phyloP scores from a whole-genome alignment of 2,329 filamentous ascomycete genomes.

The Cyphellophora europaea region DNA sequence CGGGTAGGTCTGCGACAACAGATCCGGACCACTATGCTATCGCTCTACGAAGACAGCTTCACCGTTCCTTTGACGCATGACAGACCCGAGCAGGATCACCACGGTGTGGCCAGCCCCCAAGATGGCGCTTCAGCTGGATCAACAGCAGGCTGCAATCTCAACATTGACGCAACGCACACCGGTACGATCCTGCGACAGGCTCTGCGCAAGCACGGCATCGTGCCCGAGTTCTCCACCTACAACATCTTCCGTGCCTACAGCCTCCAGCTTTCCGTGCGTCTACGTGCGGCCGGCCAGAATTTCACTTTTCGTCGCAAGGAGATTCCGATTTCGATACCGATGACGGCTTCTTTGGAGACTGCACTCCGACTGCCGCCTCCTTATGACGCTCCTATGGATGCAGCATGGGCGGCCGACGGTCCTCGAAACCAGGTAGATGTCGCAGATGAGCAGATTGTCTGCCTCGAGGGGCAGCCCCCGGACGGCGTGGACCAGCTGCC shows the following conservation, averaged over 20 bases:
- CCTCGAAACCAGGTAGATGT: conserved; percentile 1
- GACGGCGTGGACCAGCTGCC: not conserved
- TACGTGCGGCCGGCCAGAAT: not conserved
- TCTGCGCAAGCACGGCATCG: conserved; percentile 1
- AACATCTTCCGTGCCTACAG: conserved; percentile 1
- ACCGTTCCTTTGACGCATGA: conserved; percentile 1
- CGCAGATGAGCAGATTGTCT: not conserved
- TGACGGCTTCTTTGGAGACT: not conserved
- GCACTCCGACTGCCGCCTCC: conserved; percentile 1
- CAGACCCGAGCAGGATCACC: not conserved
- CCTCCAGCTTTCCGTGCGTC: conserved; percentile 1
- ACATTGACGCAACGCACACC: not conserved
- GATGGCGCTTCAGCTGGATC: conserved; percentile 1
- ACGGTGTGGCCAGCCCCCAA: conserved; percentile 1
- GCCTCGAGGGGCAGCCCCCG: not conserved
- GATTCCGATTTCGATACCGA: conserved; percentile 1
- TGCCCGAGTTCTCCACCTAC: conserved; percentile 1
- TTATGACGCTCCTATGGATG: conserved; percentile 1
- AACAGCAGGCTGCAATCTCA: conserved; percentile 1
- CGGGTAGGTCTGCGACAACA: not conserved
- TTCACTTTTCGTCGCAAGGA: conserved; percentile 1
- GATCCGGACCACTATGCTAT: not conserved
- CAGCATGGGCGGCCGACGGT: conserved; percentile 1
- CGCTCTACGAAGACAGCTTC: conserved; percentile 1
- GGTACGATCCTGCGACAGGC: not conserved